Base-by-base conservation (phyloP, 169 alveolate species). In the Cryptosporidium muris region DNA sequence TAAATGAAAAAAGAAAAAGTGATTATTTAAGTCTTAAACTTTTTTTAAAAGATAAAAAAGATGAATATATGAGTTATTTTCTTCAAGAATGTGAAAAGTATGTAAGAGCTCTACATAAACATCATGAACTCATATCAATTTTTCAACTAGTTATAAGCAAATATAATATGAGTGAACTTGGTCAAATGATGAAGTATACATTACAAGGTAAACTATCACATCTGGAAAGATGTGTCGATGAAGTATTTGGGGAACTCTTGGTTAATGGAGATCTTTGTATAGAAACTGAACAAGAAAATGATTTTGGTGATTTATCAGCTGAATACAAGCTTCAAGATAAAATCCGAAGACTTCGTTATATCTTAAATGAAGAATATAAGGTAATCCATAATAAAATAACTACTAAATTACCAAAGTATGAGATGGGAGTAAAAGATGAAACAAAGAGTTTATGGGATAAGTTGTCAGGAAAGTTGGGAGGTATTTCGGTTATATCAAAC, bases 231-330 rank as follows among this genome's bases (percentile, higher is more conserved):
- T 74, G 40, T 48, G 63, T 74, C 3, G 85, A 74, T 36, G 74
- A 74, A 34, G 85, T 74, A 43, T 58, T 74, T 66, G 85, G 85
- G 12, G 85, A 74, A 51, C 54, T 74, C 74, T 58, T 74, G 40
- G 45, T 74, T 11, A 74, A 74, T 25, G 68, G 68, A 12, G 85
- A 74, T 25, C 11, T 25, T 25, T 25, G 25, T 25, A 47, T 54
- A 12, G 43, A 58, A 16, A n/a, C 14, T 37, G 67, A 74, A 3
- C 16, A 0, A 4, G 48, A 60, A 6, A 3, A 3, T 4, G 47
- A 36, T 34, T 34, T 2, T 9, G 12, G 12, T 51, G n/a, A 12
- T 12, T 11, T 25, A 25, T 64, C 80, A 45, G 16, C 62, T n/a
- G 80, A 64, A 37, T 40, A 62, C n/a, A 9, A 14, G 51, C 36